Base-by-base conservation (phyloP, 2,329 filamentous ascomycete genomes). In the Neonectria coccinea region DNA sequence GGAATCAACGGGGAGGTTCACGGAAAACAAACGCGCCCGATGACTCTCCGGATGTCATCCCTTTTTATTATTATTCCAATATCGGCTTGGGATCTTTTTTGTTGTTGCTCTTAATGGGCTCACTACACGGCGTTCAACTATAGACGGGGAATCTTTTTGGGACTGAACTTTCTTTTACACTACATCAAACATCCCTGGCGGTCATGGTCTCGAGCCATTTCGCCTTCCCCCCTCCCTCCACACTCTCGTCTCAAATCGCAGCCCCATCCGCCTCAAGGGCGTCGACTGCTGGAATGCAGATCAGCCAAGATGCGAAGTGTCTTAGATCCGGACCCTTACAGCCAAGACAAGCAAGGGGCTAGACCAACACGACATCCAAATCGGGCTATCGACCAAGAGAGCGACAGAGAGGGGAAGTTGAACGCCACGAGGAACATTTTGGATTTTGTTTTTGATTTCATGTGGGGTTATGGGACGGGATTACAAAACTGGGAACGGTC, bases 71-170 rank as follows among this genome's bases (percentile, higher is more conserved):
- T 66, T 56, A 33, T n/a, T 18, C 16, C 39, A 11, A 18, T 41
- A 18, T n/a, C n/a, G 39, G 64, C 45, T 64, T 62, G 63, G 61
- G 56, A 50, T 58, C 64, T 69, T 45, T 65, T 62, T 45, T 39
- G 56, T 45, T 65, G 61, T 45, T 39, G 56, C 25, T 44, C 66
- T 45, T 59, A 50, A 62, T 55, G 70, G 60, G 57, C 61, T 71
- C 67, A 68, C 50, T 67, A 69, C 71, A 64, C 65, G 77, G 77
- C 76, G 77, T 78, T 78, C 63, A 65, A 74, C 59, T 59, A 76
- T 78, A 78, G 75, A 79, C 69, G 69, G 76, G 64, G 54, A 62
- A 67, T 64, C 53, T 25, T 59, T 63, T 53, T 51, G 64, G 71
- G 64, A 66, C 44, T 74, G 67, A 61, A 48, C 50, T 71, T 73